Evolutionary conservation across 2,329 filamentous ascomycete species (phyloP), one percentile per base, ranked within the genome.

Genomic region (Aspergillus pseudonomiae): DNA sequence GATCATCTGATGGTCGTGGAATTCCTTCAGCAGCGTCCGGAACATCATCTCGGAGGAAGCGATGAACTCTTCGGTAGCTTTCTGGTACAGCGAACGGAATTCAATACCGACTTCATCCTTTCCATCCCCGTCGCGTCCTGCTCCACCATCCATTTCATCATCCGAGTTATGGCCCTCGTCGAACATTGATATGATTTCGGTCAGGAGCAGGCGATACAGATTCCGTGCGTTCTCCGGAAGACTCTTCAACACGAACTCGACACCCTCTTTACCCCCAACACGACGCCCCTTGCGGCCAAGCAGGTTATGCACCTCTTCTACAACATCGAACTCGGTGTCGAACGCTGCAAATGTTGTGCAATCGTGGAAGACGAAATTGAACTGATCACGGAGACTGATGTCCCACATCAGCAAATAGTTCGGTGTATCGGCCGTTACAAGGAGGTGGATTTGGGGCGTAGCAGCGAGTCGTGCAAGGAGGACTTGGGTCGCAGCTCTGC

Each of bases 1-100:
- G 67, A 99, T 91, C 88, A 99, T 98, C 74, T 97, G 93, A 81
- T 99, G 95, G 73, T 99, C 95, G 75, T 97, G 93, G 77, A 99
- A 95, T 86, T 99, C 95, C 80, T 98, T 98, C 66, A 99, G 79
- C 74, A 99, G 77, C 30, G 94, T 97, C 65, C 95, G 86, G 81
- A 98, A 98, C 66, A 92, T 93, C 86, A 98, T 93, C 80, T 98
- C 95, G 64, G 91, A 97, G 70, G 92, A 95, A 77, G 94, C 97
- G 57, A 99, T 95, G 77, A 99, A 98, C 74, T 97, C 93, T 79
- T 97, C 94, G 6, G 94, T 91, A 2, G 95, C 94, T 81, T 97
- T 97, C 75, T 96, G 93, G 74, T 98, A 99, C 67, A 99, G 78
- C 70, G 93, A 89, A 26, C 93, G 85, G 76, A 97, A 98, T 79